Conservation (phyloP, 2,329 filamentous ascomycete species). For the Sodiomyces alkalinus region DNA sequence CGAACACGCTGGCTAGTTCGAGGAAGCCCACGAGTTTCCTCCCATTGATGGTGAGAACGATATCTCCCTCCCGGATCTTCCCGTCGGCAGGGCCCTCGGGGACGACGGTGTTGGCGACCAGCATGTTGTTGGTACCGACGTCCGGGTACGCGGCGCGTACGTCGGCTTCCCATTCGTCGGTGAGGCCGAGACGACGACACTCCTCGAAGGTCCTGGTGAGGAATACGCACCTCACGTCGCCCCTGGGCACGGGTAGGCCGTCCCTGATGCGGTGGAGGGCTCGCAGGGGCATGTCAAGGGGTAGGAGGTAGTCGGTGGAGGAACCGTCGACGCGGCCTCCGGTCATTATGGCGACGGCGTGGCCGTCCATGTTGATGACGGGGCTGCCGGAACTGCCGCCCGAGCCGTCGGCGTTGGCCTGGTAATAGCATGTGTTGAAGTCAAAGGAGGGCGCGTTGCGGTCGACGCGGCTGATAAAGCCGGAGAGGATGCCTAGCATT, state of each 20-base stretch:
- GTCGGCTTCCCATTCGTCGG: constrained; percentile 70
- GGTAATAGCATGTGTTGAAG: constrained; percentile 93
- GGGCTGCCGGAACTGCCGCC: constrained; percentile 97
- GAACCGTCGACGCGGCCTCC: constrained; percentile 88
- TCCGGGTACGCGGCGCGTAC: constrained; percentile 73
- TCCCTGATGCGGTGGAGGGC: constrained; percentile 75
- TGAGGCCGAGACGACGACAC: constrained; percentile 76
- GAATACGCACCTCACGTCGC: constrained; percentile 95
- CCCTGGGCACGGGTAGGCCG: constrained; percentile 61
- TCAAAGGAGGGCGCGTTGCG: constrained; percentile 96
- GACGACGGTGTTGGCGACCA: constrained; percentile 88
- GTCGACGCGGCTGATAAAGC: constrained; percentile 90
- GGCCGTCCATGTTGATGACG: constrained; percentile 88
- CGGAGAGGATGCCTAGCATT: constrained; percentile 82
- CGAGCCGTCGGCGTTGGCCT: constrained; percentile 90
- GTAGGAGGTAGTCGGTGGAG: constrained; percentile 93
- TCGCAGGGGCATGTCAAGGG: constrained; percentile 74
- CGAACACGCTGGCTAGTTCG: constrained; percentile 76
- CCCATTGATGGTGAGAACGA: constrained; percentile 83
- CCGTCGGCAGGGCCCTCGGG: constrained; percentile 75
- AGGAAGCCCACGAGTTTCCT: constrained; percentile 89
- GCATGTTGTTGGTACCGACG: constrained; percentile 92
- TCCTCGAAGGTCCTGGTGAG: constrained; percentile 95
- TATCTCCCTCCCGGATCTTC: constrained; percentile 87
- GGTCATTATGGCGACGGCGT: constrained; percentile 82